Base-by-base conservation (phyloP, 805 yeast species). In the Blastobotrys robertii region DNA sequence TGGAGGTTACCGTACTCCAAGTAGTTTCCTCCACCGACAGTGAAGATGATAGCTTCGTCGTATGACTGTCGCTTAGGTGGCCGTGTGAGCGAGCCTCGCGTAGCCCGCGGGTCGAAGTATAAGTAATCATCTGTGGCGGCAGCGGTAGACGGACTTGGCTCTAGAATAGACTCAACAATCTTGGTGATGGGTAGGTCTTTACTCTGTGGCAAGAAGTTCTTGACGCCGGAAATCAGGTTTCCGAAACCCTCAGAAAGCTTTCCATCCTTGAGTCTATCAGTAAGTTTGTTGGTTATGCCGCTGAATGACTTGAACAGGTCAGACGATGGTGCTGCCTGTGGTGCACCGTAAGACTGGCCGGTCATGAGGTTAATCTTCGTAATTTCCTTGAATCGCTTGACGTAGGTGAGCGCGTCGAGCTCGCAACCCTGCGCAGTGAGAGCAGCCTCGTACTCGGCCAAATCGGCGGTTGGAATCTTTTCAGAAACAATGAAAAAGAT, bases 1-100 rank as follows among this genome's bases (percentile, higher is more conserved):
- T 85, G 94, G 56, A 92, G 72, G 57, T 90, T 90, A 46, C 88
- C 94, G 59, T 90, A 92, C 65, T 92, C 99, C 49, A 84, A 66
- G 59, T 87, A 92, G 62, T 85, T 88, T 38, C 97, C 97, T 30
- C 98, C 98, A 19, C 98, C 99, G 44, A 92, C 88, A 41, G 88
- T 85, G 61, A 92, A 92, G 14, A 92, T 95, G 39, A 85, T 67
- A 1, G 94, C 77, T 51, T 86, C 92, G 46, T 77, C 78, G 60
- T 84, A 86, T 8, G 80, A 68, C 51, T 81, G 84, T 57, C 95
- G 77, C 60, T 78, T 82, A 32, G 97, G 97, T 31, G 88, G 90
- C 53, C 82, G 79, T 2, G 95, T 79, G 54, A 82, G 88, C 5
- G 94, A 81, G 3, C 97, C 97, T 50, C 97, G 74, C 2, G 85